Evolutionary conservation across 345 rosid genomes (phyloP).

Genomic region (Nephelium lappaceum): DNA sequence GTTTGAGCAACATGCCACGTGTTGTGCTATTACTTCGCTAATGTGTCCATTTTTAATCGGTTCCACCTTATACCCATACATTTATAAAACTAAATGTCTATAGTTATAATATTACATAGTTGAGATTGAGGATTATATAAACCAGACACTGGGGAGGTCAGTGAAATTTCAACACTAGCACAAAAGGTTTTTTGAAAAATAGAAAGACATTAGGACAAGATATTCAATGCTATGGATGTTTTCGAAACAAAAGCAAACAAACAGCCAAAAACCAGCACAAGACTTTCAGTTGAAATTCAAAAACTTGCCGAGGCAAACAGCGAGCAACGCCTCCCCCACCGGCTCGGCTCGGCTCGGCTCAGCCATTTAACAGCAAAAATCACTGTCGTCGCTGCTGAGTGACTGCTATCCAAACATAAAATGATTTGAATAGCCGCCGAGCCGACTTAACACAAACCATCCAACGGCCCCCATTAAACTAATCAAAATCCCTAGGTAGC

Average conservation of each 20-base stretch:
- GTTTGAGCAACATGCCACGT: too few species aligned
- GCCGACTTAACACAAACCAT: neutral
- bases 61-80: too few species aligned
- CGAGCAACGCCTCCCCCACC: neutral
- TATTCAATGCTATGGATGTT: neutral
- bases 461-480: constrained; percentile 19
- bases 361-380: neutral
- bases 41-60: too few species aligned
- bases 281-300: neutral
- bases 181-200: too few species aligned
- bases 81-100: too few species aligned
- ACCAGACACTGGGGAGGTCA: too few species aligned
- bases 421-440: constrained; percentile 7
- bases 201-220: neutral
- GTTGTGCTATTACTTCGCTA: too few species aligned
- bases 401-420: neutral
- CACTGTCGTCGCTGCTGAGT: too few species aligned
- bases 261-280: neutral
- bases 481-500: constrained; percentile 6
- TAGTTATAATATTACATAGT: too few species aligned
- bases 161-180: too few species aligned
- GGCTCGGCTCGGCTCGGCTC: constrained; percentile 5
- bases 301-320: neutral
- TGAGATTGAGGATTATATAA: too few species aligned
- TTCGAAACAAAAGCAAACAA: neutral